Conservation (phyloP, 345 rosid species). For the Isatis tinctoria region DNA sequence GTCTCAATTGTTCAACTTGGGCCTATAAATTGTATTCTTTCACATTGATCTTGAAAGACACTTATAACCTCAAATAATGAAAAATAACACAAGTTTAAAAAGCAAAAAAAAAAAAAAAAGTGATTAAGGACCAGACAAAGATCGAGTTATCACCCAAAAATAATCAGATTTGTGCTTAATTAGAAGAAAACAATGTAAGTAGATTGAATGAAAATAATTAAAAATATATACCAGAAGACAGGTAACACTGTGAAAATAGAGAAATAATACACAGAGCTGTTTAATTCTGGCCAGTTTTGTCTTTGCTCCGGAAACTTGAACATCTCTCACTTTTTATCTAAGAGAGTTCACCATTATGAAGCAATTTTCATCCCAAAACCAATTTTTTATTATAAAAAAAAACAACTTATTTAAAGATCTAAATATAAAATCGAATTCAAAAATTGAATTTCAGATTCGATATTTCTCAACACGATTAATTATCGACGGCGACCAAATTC, state of each 20-base stretch:
- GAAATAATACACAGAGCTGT: conserved; percentile 28
- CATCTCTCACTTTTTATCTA: conserved; percentile 27
- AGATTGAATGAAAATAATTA: neutral
- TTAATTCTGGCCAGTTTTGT: conserved; percentile 27
- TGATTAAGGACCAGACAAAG: too few relatives aligned
- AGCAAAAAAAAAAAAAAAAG: too few relatives aligned
- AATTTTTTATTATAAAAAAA: too few relatives aligned
- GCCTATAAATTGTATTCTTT: too few relatives aligned
- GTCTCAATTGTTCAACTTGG: too few relatives aligned
- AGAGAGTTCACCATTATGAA: conserved; percentile 38
- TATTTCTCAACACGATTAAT: conserved; percentile 15
- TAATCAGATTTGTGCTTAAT: neutral
- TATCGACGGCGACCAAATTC: neutral
- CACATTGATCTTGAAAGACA: too few relatives aligned
- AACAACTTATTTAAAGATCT: neutral
- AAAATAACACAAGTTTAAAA: too few relatives aligned
- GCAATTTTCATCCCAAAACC: neutral
- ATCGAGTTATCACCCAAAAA: too few relatives aligned
- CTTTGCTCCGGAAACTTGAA: conserved; percentile 37
- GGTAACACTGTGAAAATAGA: conserved; percentile 27
- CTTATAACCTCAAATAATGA: too few relatives aligned
- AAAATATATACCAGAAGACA: conserved; percentile 24
- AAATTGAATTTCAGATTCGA: neutral
- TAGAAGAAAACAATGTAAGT: neutral
- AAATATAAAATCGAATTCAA: neutral